These are phyloP conservation scores for Pseudomicrostroma phylloplanum DNA, from an alignment of 1,284 basidiomycete species.

Conservation along the genomic window DNA sequence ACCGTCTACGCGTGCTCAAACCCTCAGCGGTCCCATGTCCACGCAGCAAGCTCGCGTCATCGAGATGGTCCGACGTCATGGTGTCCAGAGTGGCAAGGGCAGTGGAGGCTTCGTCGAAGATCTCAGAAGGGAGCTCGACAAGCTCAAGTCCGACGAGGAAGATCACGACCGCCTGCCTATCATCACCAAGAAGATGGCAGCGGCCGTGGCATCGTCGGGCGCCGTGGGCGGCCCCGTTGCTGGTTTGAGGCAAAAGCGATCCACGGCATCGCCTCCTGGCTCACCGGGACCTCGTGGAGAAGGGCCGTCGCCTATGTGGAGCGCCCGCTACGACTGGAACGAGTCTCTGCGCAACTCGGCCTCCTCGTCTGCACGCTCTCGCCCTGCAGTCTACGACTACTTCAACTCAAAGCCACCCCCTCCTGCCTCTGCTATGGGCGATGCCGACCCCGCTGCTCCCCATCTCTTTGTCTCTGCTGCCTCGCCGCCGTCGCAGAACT, in stretches of 20 bases:
- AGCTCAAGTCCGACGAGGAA: slow-evolving; percentile 54
- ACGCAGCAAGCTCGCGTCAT: slow-evolving; percentile 28
- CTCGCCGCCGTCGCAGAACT: slow-evolving; percentile 20
- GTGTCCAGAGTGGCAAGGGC: slow-evolving; percentile 44
- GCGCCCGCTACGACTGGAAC: slow-evolving; percentile 56
- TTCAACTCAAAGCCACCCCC: slow-evolving; percentile 33
- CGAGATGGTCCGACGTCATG: slow-evolving; percentile 34
- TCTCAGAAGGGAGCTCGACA: slow-evolving; percentile 54
- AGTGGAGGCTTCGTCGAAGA: slow-evolving; percentile 49
- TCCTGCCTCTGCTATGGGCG: slow-evolving; percentile 12
- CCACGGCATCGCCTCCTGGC: slow-evolving; percentile 26
- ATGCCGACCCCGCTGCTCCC: slow-evolving; percentile 17
- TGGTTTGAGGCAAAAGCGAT: slow-evolving; percentile 4
- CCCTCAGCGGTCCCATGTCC: background rate
- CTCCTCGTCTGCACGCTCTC: slow-evolving; percentile 29
- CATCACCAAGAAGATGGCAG: slow-evolving; percentile 1
- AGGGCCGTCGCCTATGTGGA: slow-evolving; percentile 28
- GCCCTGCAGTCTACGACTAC: slow-evolving; percentile 43
- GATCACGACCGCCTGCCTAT: slow-evolving; percentile 38
- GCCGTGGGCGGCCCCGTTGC: background rate
- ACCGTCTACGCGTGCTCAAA: background rate
- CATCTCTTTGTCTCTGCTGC: slow-evolving; percentile 20
- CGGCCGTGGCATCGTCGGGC: background rate
- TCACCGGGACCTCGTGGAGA: slow-evolving; percentile 44
- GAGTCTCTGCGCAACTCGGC: slow-evolving; percentile 53